Base-by-base conservation (phyloP, 2,329 filamentous ascomycete genomes). In the Graphium sp. region DNA sequence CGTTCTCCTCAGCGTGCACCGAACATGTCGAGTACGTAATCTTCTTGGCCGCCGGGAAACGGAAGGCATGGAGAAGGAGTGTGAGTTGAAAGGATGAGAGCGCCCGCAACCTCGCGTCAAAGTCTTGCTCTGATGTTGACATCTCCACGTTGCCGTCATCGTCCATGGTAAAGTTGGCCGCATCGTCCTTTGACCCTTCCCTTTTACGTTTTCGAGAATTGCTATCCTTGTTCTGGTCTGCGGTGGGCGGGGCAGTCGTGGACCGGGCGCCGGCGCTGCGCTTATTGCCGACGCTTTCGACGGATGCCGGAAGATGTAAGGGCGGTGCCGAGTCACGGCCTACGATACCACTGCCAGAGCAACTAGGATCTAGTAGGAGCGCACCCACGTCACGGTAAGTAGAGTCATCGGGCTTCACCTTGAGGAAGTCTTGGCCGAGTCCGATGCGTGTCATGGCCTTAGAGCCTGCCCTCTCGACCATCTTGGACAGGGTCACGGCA, bases 21-120 rank as follows among this genome's bases (percentile, higher is more conserved):
- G 87, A 95, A 47, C 89, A 98, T 0, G 89, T 95, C 19, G 84
- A 93, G 47, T 95, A 98, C 0, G 82, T 85, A 24, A 95, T 74
- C 38, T 71, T 75, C 9, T 48, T 62, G 0, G 82, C 83, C 2
- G 65, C 60, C 0, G 83, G 76, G 40, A 95, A 98, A 14, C 57
- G 52, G 51, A 95, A 76, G 1, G 89, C 85, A 46, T 94, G 89
- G 26, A 77, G 62, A 3, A 98, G 58, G 8, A 95, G 69, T 16
- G 68, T 69, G 5, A 85, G 63, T 50, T 98, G 89, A 40, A 95
- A 89, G 3, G 67, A 63, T 0, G 85, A 74, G 2, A 98, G 60
- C 5, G 81, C 75, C 10, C 63, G 58, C 10, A 95, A 59, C 4
- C 87, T 70, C 6, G 67, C 60, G 22, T 62, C 50, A 10, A 81